phyloP scores from a whole-genome alignment of 2,329 filamentous ascomycete genomes.

The Cordyceps militaris region DNA sequence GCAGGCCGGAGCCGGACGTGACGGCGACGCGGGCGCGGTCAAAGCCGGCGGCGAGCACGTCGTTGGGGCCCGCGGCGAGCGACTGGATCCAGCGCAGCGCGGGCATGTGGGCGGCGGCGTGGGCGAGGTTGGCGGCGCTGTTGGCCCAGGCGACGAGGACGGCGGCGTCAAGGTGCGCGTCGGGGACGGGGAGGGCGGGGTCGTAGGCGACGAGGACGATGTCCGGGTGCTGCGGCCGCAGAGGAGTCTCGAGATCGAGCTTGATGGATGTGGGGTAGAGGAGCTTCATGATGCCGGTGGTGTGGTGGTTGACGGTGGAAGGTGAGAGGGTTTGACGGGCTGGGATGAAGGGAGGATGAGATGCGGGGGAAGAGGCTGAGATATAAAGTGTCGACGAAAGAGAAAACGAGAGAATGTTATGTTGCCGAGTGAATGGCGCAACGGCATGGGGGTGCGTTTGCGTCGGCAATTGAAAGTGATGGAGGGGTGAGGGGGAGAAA shows the following conservation, averaged over 20 bases:
- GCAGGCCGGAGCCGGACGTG: constrained; percentile 56
- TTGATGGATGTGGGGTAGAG: constrained; percentile 58
- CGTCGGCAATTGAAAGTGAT: constrained; percentile 6
- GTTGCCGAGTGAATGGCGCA: neutral
- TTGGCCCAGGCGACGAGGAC: constrained; percentile 58
- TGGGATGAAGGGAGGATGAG: neutral
- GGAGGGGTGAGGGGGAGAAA: neutral
- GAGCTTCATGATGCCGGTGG: constrained; percentile 48
- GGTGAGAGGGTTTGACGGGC: neutral
- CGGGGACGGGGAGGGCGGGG: constrained; percentile 47
- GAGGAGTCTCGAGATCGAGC: constrained; percentile 38
- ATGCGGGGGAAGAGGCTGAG: neutral
- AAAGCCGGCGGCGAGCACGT: constrained; percentile 56
- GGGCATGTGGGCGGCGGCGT: constrained; percentile 47
- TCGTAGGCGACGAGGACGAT: constrained; percentile 37
- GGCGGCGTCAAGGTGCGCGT: constrained; percentile 51
- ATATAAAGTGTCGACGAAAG: neutral
- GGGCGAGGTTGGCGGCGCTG: constrained; percentile 48
- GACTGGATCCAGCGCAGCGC: constrained; percentile 60
- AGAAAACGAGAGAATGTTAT: neutral
- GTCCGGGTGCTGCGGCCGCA: neutral
- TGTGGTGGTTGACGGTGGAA: neutral
- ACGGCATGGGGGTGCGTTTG: neutral
- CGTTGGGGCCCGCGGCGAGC: constrained; percentile 59
- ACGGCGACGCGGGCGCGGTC: constrained; percentile 42